These are phyloP conservation scores for Shiraia sp. DNA, from an alignment of 2,329 filamentous ascomycete genomes.

Conservation along the genomic window DNA sequence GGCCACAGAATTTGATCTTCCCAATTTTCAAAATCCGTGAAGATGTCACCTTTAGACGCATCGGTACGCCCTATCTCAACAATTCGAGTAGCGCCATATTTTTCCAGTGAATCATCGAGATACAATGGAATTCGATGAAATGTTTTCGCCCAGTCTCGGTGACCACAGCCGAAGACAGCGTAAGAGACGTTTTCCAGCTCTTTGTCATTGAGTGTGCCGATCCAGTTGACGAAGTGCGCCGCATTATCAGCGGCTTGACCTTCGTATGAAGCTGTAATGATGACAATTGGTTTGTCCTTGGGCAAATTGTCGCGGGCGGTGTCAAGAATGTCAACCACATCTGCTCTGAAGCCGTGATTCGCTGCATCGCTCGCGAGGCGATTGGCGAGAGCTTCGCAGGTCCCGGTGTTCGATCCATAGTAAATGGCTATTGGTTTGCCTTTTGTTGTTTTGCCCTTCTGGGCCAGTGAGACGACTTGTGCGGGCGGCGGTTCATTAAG, in stretches of 20 bases:
- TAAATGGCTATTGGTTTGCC: constrained; percentile 42
- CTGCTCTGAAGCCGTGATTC: constrained; percentile 43
- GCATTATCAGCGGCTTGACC: constrained; percentile 51
- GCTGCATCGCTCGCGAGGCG: constrained; percentile 41
- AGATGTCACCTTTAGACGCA: constrained; percentile 45
- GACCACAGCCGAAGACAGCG: constrained; percentile 48
- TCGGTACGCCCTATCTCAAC: constrained; percentile 41
- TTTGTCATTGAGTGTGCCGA: constrained; percentile 31
- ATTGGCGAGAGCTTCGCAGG: constrained; percentile 48
- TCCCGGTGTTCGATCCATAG: constrained; percentile 49
- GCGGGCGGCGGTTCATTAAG: constrained; percentile 18
- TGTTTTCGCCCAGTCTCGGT: constrained; percentile 48
- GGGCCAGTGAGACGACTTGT: constrained; percentile 7
- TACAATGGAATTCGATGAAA: constrained; percentile 48
- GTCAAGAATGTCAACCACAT: constrained; percentile 42
- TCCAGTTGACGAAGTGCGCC: constrained; percentile 47
- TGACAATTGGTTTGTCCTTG: constrained; percentile 42
- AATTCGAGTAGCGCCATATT: constrained; percentile 36
- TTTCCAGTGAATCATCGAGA: constrained; percentile 36
- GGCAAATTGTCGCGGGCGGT: constrained; percentile 38
- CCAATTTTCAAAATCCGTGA: constrained; percentile 49
- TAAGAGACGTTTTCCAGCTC: constrained; percentile 43
- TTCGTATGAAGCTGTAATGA: constrained; percentile 49
- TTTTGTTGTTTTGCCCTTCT: constrained; percentile 15
- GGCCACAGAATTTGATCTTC: constrained; percentile 45